phyloP scores from a whole-genome alignment of 2,329 filamentous ascomycete genomes.

The Botrytis elliptica region DNA sequence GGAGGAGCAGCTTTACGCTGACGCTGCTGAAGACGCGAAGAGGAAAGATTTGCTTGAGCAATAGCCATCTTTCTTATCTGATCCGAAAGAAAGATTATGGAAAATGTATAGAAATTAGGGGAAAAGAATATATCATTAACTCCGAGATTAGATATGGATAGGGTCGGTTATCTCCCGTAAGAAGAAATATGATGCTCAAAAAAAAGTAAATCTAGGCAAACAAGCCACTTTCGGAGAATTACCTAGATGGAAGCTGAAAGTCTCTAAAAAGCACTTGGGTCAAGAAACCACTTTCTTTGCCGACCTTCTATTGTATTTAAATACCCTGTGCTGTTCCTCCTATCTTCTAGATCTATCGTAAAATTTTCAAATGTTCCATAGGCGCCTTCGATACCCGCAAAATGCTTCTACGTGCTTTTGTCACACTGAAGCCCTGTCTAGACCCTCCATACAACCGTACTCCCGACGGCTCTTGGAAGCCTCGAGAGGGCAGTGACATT shows the following conservation, averaged over 20 bases:
- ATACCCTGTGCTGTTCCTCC: conserved; percentile 2
- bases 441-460: conserved; percentile 5
- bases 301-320: conserved; percentile 11
- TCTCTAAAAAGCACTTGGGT: conserved; percentile 10
- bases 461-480: conserved; percentile 13
- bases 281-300: background rate
- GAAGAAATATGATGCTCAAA: background rate
- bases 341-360: conserved; percentile 6
- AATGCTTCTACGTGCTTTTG: background rate
- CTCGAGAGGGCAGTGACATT: conserved; percentile 19
- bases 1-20: conserved; percentile 1
- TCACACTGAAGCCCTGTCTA: conserved; percentile 9
- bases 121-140: background rate
- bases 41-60: conserved; percentile 9
- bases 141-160: background rate
- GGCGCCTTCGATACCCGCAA: background rate
- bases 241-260: conserved; percentile 6
- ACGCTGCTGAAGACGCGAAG: background rate
- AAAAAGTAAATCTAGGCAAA: conserved; percentile 8
- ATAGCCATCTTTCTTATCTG: conserved; percentile 10
- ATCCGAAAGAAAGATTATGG: background rate
- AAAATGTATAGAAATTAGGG: background rate
- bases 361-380: background rate
- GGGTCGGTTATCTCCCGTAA: background rate
- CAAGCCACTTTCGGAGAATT: conserved; percentile 10